Base-by-base conservation (phyloP, 1,139 yeast species). In the Pneumocystis wakefieldiae region DNA sequence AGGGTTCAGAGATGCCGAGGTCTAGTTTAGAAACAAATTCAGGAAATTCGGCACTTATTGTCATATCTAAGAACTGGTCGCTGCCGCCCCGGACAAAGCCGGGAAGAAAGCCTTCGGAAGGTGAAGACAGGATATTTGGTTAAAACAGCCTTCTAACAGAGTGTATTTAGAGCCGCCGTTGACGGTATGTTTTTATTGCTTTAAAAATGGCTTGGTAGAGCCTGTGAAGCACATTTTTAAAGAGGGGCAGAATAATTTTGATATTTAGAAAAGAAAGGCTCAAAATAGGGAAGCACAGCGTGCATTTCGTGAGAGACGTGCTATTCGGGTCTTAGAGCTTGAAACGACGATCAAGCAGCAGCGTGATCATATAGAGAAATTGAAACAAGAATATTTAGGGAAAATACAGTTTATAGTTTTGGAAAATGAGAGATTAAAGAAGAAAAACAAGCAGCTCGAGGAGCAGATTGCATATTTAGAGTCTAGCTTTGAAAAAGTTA, bases 201-300 rank as follows among this genome's bases (percentile, higher is more conserved):
- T 32, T 32, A 3, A 32, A 6, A 41, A 24, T 12, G 19, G 28
- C 19, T 10, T 15, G 19, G 14, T 4, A 15, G 53, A 17, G 53
- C 53, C 10, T 19, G 3, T 38, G 14, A 41, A 10, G 24, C 8
- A 39, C 2, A 37, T 12, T 12, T 12, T 37, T 15, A 12, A 3
- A 37, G 8, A 37, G n/a, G 15, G 3, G 1, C 14, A 37, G 2
- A 37, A 37, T 37, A 37, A 96, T 3, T 32, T 8, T 81, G 78
- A 68, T 81, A 81, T 71, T 83, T 84, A 70, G 53, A 87, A 87
- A 71, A 77, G 96, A 64, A 89, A 90, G 74, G 95, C 95, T 0
- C 97, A 91, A 75, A 91, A 91, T 72, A 78, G 97, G 66, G 96
- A 95, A 39, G 97, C 97, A 2, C 97, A 90, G 75, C 75, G 97